Evolutionary conservation across 352 stramenopile genomes (phyloP), one percentile per base, ranked within the genome.

Genomic region (Globisporangium lucens): DNA sequence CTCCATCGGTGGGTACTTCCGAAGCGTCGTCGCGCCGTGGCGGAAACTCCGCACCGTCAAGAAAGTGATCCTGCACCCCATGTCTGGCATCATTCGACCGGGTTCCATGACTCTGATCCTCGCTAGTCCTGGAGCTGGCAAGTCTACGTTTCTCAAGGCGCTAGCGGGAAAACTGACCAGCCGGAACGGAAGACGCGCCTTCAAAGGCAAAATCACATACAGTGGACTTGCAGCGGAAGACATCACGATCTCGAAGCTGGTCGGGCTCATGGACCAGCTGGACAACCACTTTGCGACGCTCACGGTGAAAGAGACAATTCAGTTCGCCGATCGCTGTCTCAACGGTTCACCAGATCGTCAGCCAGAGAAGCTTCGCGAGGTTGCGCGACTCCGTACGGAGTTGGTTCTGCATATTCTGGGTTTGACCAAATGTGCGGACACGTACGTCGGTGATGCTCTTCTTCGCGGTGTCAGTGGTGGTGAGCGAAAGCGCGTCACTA

Each of bases 241-340:
- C 60, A 86, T 86, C 58, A 38, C 35, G 79, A 91, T 60, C 63
- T 89, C 4, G 78, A 91, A 91, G 71, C 70, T 91, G 2, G 81
- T 75, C 1, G 79, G 82, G 2, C 68, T 93, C 9, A 82, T 93
- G 0, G 85, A 90, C 63, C 79, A 68, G 41, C 57, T 30, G 51
- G 61, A 49, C 73, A 77, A 81, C 36, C 94, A 98, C 79, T 78
- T 89, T 20, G 75, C 94, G 13, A 82, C 89, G 29, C 73, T 98
- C 30, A 98, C 93, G 4, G 95, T 98, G 2, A 75, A 89, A 27
- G 95, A 99, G 73, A 99, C 96, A 15, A 90, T 98, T 70, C 80
- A 92, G 60, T 98, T 99, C 79, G 89, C 94, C 13, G 96, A 96
- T 68, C 83, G 96, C 65, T 98, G 89, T 67, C 79, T 91, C 43